Evolutionary conservation across 176 grass and related monocot genomes (phyloP), one percentile per base, ranked within the genome.

Genomic region (Carex scoparia): DNA sequence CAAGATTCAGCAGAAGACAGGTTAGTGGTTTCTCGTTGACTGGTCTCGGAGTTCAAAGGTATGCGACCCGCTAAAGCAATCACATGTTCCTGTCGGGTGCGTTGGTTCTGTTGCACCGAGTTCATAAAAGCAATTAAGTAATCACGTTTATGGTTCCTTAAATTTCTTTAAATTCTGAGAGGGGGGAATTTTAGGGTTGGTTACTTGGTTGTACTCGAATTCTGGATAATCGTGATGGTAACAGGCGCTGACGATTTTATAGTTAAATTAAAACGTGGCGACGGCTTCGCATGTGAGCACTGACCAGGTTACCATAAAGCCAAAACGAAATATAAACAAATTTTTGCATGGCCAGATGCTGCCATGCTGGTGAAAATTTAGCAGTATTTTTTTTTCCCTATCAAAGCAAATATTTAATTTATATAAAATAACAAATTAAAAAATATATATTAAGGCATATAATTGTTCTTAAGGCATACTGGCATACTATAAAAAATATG

Each of bases 181-280:
- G 1, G 16, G 65, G 13, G 13, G 32, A 68, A 68, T 68, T 79
- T 58, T 37, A 32, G 76, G 37, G 51, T 79, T 79, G 14, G 31
- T 33, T 79, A 56, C 72, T 11, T 32, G 27, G 30, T 58, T 79
- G 10, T 35, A 31, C 51, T 79, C 8, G 16, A n/a, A 51, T 11
- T 82, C 2, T 63, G 72, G 48, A 83, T 83, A 83, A n/a, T 83
- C 80, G 80, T 83, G 80, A 68, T 83, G 61, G 23, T 51, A 83
- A 83, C 61, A 51, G 80, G 18, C 63, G 31, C 32, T 83, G 80
- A 67, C 40, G 30, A 18, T 23, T 7, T 76, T 53, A 49, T 55
- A 54, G 18, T 69, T 40, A 69, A 69, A 40, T 54, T 15, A 54
- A 76, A 76, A 76, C 72, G 48, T 76, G 72, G 48, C 72, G 1